phyloP scores from a whole-genome alignment of 169 alveolate genomes.

The Cryptosporidium viatorum region DNA sequence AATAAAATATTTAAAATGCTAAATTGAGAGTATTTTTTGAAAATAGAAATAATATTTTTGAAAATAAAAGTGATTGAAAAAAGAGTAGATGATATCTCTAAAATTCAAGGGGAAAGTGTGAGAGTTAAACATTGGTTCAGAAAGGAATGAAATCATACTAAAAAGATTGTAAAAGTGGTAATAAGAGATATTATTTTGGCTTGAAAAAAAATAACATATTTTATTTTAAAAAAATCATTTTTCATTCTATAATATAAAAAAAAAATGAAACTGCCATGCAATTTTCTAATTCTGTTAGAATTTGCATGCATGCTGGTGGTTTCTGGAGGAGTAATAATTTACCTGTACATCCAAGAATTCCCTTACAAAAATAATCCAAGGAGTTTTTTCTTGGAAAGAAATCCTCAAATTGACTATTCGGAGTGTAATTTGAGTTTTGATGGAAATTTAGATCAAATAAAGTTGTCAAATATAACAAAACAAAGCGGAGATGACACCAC shows the following conservation, averaged over 20 bases:
- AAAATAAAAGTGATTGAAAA: neutral
- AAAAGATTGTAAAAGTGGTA: neutral
- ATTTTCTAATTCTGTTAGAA: neutral
- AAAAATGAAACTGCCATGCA: neutral
- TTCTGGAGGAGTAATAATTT: neutral
- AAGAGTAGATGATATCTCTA: neutral
- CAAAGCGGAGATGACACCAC: neutral
- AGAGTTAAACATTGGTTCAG: neutral
- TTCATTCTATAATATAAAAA: neutral
- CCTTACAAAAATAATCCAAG: neutral
- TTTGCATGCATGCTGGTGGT: neutral
- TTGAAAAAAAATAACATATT: neutral
- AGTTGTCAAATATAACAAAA: neutral
- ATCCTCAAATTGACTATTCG: neutral
- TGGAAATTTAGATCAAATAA: slow-evolving; percentile 3
- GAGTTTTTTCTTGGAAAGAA: neutral
- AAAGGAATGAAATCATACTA: neutral
- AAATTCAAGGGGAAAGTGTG: neutral
- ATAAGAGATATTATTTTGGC: neutral
- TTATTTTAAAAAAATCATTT: neutral
- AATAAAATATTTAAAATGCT: neutral
- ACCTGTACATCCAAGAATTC: neutral
- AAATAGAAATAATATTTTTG: neutral
- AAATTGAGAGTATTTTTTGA: neutral
- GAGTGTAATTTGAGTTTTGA: slow-evolving; percentile 35